A percentile compares a stretch with the other conserved stretches of the same genome.
Conservation (phyloP, 345 rosid genomes). For the Euphorbia lathyris region DNA sequence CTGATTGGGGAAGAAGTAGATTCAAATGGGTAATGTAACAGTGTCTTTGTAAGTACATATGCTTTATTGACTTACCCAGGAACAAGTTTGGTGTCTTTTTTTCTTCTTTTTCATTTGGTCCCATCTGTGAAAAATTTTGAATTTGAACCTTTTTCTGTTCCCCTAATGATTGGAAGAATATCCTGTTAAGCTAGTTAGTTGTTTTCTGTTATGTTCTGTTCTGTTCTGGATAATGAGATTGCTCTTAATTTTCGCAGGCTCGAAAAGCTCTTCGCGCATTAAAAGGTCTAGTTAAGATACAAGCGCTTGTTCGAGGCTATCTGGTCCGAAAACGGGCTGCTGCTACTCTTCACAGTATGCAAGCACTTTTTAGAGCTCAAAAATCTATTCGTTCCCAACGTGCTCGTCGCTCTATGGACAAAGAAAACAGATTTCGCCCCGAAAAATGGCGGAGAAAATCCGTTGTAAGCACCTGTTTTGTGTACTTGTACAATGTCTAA, state of each 20-base stretch:
- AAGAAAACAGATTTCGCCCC: constrained; percentile 17
- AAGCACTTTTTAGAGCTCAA: constrained; percentile 32
- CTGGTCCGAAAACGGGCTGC: constrained; percentile 27
- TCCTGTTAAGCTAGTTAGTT: not conserved
- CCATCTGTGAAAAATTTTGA: constrained; percentile 6
- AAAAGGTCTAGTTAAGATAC: constrained; percentile 28
- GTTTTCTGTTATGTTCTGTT: not conserved
- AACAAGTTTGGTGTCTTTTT: not conserved
- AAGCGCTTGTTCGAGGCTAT: constrained; percentile 33
- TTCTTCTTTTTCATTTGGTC: not conserved
- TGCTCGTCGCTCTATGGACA: constrained; percentile 15
- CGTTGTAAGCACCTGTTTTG: constrained; percentile 6
- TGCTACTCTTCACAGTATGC: constrained; percentile 31
- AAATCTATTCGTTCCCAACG: constrained; percentile 18
- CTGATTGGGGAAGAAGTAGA: not conserved
- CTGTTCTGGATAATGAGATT: constrained; percentile 1
- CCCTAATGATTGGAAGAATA: constrained; percentile 5
- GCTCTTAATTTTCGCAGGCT: constrained; percentile 17
- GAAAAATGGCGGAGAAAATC: constrained; percentile 19
- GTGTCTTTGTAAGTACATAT: not conserved
- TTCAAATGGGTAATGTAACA: constrained; percentile 9
- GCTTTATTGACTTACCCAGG: not conserved
- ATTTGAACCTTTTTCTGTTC: constrained; percentile 14
- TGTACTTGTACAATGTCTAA: not conserved
- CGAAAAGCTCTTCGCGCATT: constrained; percentile 32